These are phyloP conservation scores for Sclerotinia trifoliorum DNA, from an alignment of 2,329 filamentous ascomycete species.

Conservation along the genomic window DNA sequence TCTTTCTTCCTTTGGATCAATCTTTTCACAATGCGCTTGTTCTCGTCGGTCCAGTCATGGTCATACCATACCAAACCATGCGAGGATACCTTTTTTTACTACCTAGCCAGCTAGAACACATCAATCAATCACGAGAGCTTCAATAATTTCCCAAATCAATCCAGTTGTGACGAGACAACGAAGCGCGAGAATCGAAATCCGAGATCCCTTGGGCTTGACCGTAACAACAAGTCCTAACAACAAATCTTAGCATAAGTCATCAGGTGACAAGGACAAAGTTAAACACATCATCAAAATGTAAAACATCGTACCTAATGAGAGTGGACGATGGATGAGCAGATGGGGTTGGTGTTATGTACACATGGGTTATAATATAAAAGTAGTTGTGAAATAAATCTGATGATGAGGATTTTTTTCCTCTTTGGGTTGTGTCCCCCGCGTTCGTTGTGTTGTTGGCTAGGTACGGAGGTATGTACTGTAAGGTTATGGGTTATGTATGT, in stretches of 20 bases:
- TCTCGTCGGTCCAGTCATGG: background rate
- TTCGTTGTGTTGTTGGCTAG: background rate
- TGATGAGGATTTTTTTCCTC: background rate
- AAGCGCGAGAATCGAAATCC: background rate
- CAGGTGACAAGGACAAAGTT: background rate
- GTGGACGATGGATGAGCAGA: background rate
- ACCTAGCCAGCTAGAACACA: background rate
- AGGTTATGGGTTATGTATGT: too few species aligned
- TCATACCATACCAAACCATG: background rate
- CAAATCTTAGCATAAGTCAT: background rate
- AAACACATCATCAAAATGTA: conserved; percentile 20
- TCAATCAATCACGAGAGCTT: conserved; percentile 1
- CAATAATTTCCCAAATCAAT: background rate
- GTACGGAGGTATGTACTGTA: too few species aligned
- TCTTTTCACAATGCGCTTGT: background rate
- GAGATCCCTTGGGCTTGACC: conserved; percentile 7
- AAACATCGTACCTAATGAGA: background rate
- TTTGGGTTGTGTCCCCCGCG: conserved; percentile 1
- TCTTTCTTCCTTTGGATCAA: background rate
- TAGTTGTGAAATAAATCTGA: too few species aligned
- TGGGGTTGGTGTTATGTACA: too few species aligned
- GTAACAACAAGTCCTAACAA: background rate
- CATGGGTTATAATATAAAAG: too few species aligned
- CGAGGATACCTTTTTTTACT: background rate
- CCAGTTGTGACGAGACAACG: conserved; percentile 4